Conservation (phyloP, 768 basidiomycete genomes). For the Thelephora ganbajun region DNA sequence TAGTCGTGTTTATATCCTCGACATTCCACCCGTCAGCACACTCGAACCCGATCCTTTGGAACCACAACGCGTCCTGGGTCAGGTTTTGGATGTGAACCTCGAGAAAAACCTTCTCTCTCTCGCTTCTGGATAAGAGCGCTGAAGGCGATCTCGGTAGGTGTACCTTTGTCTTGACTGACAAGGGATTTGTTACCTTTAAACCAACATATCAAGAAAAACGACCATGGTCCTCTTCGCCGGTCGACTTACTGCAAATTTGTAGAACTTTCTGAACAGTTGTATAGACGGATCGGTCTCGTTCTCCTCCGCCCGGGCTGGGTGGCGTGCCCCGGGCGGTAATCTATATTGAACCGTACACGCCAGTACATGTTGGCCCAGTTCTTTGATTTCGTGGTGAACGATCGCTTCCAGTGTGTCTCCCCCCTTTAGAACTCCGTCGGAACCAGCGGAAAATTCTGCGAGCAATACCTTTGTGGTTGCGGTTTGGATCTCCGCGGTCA, state of each 20-base stretch:
- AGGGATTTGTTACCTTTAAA: conserved; percentile 75
- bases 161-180: conserved; percentile 92
- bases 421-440: conserved; percentile 29
- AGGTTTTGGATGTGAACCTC: conserved; percentile 90
- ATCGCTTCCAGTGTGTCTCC: conserved; percentile 53
- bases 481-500: conserved; percentile 83
- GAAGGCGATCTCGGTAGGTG: conserved; percentile 64
- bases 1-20: conserved; percentile 33
- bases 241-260: conserved; percentile 72
- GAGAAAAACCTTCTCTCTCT: conserved; percentile 76
- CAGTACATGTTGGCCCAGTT: conserved; percentile 82
- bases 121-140: conserved; percentile 43
- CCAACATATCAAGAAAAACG: not conserved
- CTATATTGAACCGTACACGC: conserved; percentile 77
- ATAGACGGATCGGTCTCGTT: conserved; percentile 38
- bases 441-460: conserved; percentile 44
- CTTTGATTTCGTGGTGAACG: conserved; percentile 84
- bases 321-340: conserved; percentile 44
- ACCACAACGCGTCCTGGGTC: conserved; percentile 61
- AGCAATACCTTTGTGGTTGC: conserved; percentile 47
- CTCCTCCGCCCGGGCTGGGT: conserved; percentile 31
- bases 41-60: conserved; percentile 72
- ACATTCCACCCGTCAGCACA: conserved; percentile 53
- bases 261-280: conserved; percentile 76
- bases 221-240: not conserved